A percentile compares a stretch with the other conserved stretches of the same genome.
Evolutionary conservation across 1,139 yeast genomes (phyloP).

Genomic region (Magnusiomyces ingens): DNA sequence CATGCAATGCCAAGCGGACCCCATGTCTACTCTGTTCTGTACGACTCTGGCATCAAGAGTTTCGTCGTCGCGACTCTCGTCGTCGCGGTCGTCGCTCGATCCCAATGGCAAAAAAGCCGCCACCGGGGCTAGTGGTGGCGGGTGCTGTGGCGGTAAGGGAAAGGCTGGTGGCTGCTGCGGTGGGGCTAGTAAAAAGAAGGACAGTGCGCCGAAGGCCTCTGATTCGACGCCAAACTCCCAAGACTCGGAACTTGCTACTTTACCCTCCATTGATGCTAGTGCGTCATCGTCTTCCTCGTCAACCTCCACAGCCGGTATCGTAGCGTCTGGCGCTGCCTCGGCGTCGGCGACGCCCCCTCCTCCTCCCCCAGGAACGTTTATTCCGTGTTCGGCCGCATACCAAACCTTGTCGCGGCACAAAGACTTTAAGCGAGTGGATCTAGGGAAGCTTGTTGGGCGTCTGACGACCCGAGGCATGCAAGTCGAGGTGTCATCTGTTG

Average conservation of each 20-base stretch:
- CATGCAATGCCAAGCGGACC: conserved; percentile 74
- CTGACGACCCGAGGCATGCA: conserved; percentile 79
- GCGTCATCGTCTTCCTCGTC: conserved; percentile 16
- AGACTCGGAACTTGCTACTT: neutral
- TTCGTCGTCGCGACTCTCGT: conserved; percentile 3
- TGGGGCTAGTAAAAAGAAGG: conserved; percentile 14
- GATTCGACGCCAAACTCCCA: neutral
- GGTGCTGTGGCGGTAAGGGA: conserved; percentile 3
- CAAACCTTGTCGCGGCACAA: conserved; percentile 77
- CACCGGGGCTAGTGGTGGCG: neutral
- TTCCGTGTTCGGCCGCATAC: conserved; percentile 85
- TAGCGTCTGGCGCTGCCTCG: conserved; percentile 27
- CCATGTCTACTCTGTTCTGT: conserved; percentile 84
- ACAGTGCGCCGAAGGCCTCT: neutral
- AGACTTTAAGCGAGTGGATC: conserved; percentile 63
- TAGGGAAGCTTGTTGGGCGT: conserved; percentile 66
- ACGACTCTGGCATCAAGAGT: conserved; percentile 61
- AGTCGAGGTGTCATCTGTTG: conserved; percentile 82
- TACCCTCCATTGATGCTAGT: conserved; percentile 5
- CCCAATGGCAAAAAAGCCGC: neutral
- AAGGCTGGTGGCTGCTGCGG: conserved; percentile 17
- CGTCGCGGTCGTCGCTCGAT: neutral
- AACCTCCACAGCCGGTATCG: conserved; percentile 21
- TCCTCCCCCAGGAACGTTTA: conserved; percentile 44
- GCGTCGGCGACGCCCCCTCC: neutral